A percentile compares a stretch with the other conserved stretches of the same genome.
Conservation (phyloP, 2,329 filamentous ascomycete genomes). For the Aspergillus alliaceus region DNA sequence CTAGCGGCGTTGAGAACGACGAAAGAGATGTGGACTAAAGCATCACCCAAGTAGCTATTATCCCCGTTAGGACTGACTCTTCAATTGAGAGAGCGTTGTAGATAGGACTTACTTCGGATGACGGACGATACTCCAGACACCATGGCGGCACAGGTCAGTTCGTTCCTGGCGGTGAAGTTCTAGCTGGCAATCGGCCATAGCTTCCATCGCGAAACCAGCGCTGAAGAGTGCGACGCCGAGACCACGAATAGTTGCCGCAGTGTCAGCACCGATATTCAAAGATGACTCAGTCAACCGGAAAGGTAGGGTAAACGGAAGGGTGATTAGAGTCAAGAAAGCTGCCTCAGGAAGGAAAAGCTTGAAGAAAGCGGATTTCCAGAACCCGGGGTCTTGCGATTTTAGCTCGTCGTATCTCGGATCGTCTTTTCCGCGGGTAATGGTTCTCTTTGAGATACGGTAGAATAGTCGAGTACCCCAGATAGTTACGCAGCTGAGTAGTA, state of each 20-base stretch:
- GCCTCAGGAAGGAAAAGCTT: constrained; percentile 59
- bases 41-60: constrained; percentile 61
- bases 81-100: neutral
- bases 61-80: constrained; percentile 4
- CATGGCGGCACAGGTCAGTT: constrained; percentile 50
- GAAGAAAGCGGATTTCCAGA: constrained; percentile 59
- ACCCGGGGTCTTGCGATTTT: constrained; percentile 52
- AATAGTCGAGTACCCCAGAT: constrained; percentile 60
- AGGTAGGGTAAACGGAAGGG: constrained; percentile 57
- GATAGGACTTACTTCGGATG: constrained; percentile 59
- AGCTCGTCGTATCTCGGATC: constrained; percentile 55
- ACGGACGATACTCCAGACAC: constrained; percentile 62
- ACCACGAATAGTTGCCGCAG: constrained; percentile 30
- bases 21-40: constrained; percentile 60
- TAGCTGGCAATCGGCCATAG: constrained; percentile 58
- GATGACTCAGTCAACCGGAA: constrained; percentile 40
- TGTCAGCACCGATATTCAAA: constrained; percentile 33
- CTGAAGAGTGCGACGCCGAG: constrained; percentile 57
- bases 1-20: constrained; percentile 57
- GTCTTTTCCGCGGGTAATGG: constrained; percentile 53
- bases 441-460: constrained; percentile 53
- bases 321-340: constrained; percentile 56
- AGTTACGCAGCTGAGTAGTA: constrained; percentile 58
- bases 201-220: constrained; percentile 57
- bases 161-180: constrained; percentile 50